These are phyloP conservation scores for Ceratocystis alfenasii DNA, from an alignment of 2,329 filamentous ascomycete species.

Conservation along the genomic window DNA sequence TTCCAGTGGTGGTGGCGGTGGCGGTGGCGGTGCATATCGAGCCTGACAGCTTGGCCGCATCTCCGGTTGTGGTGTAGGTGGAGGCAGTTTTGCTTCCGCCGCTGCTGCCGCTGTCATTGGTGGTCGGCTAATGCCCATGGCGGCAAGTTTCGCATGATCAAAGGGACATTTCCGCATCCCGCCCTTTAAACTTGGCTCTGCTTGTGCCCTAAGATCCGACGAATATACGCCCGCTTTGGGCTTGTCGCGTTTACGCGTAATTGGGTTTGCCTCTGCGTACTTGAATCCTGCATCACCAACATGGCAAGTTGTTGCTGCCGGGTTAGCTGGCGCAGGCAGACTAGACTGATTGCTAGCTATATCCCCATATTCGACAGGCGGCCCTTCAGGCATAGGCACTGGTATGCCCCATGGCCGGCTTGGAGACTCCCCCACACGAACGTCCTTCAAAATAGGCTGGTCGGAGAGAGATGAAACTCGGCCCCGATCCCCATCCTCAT, in stretches of 20 bases:
- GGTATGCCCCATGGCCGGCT: slow-evolving; percentile 87
- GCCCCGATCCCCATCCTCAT: slow-evolving; percentile 45
- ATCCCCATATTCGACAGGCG: background rate
- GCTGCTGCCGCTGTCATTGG: background rate
- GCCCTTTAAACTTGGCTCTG: slow-evolving; percentile 21
- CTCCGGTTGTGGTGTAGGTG: background rate
- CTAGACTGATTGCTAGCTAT: slow-evolving; percentile 10
- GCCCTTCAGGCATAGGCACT: slow-evolving; percentile 49
- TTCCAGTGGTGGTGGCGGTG: background rate
- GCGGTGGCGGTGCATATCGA: background rate
- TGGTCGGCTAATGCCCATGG: slow-evolving; percentile 26
- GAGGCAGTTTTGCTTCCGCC: slow-evolving; percentile 5
- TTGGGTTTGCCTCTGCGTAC: background rate
- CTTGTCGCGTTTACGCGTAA: slow-evolving; percentile 18
- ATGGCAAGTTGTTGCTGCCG: slow-evolving; percentile 31
- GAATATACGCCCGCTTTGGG: slow-evolving; percentile 26
- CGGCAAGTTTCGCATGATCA: slow-evolving; percentile 37
- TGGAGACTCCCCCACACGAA: slow-evolving; percentile 86
- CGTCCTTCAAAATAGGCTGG: slow-evolving; percentile 64
- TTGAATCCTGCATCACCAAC: background rate
- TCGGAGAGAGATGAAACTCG: slow-evolving; percentile 56
- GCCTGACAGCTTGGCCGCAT: background rate
- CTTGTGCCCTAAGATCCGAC: background rate
- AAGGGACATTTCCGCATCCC: slow-evolving; percentile 46
- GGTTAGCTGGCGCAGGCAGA: slow-evolving; percentile 36